Evolutionary conservation across 2,329 filamentous ascomycete genomes (phyloP), one percentile per base, ranked within the genome.

Genomic region (Xylariaceae sp.): DNA sequence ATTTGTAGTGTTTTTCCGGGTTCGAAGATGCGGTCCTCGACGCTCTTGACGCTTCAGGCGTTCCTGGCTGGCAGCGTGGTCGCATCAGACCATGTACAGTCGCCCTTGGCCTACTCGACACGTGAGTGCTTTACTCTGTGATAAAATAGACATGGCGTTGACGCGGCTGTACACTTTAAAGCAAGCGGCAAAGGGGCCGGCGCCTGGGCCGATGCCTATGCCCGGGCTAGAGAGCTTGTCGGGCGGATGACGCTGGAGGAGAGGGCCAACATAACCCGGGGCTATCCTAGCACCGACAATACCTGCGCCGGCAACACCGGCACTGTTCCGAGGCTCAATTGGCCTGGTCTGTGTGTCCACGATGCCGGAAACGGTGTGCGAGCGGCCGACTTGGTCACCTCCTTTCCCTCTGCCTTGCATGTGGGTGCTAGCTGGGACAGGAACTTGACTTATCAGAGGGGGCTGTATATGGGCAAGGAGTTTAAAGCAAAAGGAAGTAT

Each of bases 191-290:
- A 56, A 34, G 61, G 60, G 5, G 36, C 45, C 3, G 66, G 63
- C 2, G 41, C 40, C 18, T 85, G 81, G 81, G 64, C 66, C 6
- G 63, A 66, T 17, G 77, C 79, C 29, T 83, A 82, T 51, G 60
- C 61, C 30, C 76, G 72, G 45, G 80, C 81, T 2, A 65, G 69
- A 23, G 55, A 61, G 1, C 59, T 85, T 2, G 79, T 83, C 8
- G 61, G 63, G 18, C 70, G 74, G 36, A 75, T 85, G 73, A 84
- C 79, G 0, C 58, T 84, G 2, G 78, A 80, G 9, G 81, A 85
- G 53, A 83, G 80, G 54, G 76, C 63, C 23, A 71, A 73, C 43
- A 56, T 71, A 5, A 72, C 69, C 1, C 57, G 64, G n/a, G 68
- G 68, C 28, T 59, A 57, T 38, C 40, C 49, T 8, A 33, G 50